Percentiles rank a stretch among this genome's conserved stretches.
Evolutionary conservation across 129 eudicot genomes (phyloP).

Genomic region (Flaveria linearis): DNA sequence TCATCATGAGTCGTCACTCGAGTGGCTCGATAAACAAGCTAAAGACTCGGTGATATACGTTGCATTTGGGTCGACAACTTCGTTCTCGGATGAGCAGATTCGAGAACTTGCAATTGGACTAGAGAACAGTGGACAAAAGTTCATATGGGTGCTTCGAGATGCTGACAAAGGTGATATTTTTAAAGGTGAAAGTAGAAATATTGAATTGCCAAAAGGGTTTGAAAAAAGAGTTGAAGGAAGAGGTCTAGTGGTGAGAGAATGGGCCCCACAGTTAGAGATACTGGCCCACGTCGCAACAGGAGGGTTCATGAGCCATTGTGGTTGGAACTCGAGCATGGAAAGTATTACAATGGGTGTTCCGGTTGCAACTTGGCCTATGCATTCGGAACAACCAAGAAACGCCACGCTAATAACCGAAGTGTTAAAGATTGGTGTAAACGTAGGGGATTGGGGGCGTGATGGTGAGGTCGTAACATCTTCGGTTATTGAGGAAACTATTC

Average conservation of each 20-base stretch:
- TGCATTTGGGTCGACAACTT: conserved; percentile 51
- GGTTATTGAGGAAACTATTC: conserved; percentile 3
- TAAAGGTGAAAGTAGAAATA: conserved; percentile 3
- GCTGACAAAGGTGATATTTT: conserved; percentile 44
- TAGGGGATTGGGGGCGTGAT: conserved; percentile 29
- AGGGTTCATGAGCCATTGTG: conserved; percentile 42
- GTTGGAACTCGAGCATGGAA: conserved; percentile 53
- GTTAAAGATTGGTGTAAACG: conserved; percentile 32
- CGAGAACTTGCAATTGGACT: conserved; percentile 39
- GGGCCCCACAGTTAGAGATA: conserved; percentile 41
- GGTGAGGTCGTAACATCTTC: conserved; percentile 21
- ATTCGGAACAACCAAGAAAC: conserved; percentile 52
- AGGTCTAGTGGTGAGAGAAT: conserved; percentile 37
- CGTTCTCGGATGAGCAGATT: conserved; percentile 32
- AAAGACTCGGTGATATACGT: conserved; percentile 45
- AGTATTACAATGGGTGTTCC: conserved; percentile 53
- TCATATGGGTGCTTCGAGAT: conserved; percentile 44
- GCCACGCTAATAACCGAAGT: conserved; percentile 25
- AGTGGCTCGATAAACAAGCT: conserved; percentile 56
- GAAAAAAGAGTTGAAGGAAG: conserved; percentile 31
- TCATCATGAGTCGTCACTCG: conserved; percentile 20
- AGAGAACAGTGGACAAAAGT: conserved; percentile 32
- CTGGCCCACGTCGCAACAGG: conserved; percentile 37
- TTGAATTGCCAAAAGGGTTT: conserved; percentile 40
- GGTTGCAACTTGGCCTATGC: conserved; percentile 50